Evolutionary conservation across 2,329 filamentous ascomycete genomes (phyloP).

Genomic region (Lasiodiplodia gonubiensis): DNA sequence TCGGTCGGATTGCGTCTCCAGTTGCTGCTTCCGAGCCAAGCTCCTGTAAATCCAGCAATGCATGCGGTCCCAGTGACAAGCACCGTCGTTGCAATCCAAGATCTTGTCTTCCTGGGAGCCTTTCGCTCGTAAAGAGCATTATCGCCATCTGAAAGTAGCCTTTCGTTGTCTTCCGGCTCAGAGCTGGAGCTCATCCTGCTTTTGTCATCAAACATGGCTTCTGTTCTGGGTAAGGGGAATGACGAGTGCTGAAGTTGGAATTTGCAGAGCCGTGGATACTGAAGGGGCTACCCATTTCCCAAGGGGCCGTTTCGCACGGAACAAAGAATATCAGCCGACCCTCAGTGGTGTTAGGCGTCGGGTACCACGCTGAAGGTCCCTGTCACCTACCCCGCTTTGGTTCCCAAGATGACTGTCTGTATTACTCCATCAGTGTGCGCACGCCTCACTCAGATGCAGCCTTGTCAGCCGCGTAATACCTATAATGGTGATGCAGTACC

Average conservation of each 20-base stretch:
- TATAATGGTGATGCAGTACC: background rate
- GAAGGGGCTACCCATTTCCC: background rate
- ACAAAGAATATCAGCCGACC: slow-evolving; percentile 8
- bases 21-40: slow-evolving; percentile 32
- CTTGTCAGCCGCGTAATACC: background rate
- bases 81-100: slow-evolving; percentile 32
- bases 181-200: slow-evolving; percentile 7
- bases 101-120: slow-evolving; percentile 14
- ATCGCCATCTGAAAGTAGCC: slow-evolving; percentile 16
- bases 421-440: background rate
- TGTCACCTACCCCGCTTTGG: slow-evolving; percentile 13
- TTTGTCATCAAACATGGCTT: slow-evolving; percentile 1
- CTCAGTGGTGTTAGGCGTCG: background rate
- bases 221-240: too few species aligned
- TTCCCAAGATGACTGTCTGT: background rate
- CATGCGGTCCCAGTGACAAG: slow-evolving; percentile 33
- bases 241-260: background rate
- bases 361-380: background rate
- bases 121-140: background rate
- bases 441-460: background rate
- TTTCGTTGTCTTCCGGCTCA: slow-evolving; percentile 10
- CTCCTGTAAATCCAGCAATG: slow-evolving; percentile 36
- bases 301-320: background rate
- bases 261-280: too few species aligned
- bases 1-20: slow-evolving; percentile 33